phyloP scores from a whole-genome alignment of 352 stramenopile species.

The Phytophthora hybrid region DNA sequence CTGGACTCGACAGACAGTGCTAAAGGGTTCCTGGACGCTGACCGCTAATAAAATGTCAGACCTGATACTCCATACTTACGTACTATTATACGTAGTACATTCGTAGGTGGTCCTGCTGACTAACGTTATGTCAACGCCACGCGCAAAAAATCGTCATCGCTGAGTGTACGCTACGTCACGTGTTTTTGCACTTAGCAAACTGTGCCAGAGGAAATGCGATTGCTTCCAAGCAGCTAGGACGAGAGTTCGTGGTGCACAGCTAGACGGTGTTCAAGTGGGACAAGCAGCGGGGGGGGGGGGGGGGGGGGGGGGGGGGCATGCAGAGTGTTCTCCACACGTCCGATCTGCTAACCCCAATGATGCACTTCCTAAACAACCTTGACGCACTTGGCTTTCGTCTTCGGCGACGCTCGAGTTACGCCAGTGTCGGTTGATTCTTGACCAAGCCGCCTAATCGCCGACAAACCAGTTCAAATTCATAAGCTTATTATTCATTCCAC shows the following conservation, averaged over 20 bases:
- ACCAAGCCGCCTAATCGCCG: not conserved
- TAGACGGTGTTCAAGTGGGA: constrained; percentile 5
- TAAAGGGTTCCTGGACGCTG: too few species aligned
- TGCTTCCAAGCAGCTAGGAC: not conserved
- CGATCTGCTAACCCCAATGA: not conserved
- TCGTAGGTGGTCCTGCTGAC: not conserved
- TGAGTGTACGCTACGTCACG: not conserved
- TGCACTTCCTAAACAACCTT: not conserved
- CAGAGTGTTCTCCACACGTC: not conserved
- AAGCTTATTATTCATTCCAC: not conserved
- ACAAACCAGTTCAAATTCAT: too few species aligned
- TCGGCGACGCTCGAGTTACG: not conserved
- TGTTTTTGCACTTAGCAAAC: not conserved
- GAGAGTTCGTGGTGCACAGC: not conserved
- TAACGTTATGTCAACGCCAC: not conserved
- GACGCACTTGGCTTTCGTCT: constrained; percentile 5
- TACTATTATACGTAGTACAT: too few species aligned
- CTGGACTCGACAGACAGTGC: too few species aligned
- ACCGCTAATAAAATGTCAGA: too few species aligned
- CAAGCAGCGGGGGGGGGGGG: not conserved
- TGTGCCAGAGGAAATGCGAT: constrained; percentile 1
- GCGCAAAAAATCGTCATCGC: not conserved
- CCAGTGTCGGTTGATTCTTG: not conserved
- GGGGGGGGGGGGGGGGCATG: not conserved
- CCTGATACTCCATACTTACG: too few species aligned